Evolutionary conservation across 768 basidiomycete species (phyloP).

Genomic region (Rubroboletus satanas): DNA sequence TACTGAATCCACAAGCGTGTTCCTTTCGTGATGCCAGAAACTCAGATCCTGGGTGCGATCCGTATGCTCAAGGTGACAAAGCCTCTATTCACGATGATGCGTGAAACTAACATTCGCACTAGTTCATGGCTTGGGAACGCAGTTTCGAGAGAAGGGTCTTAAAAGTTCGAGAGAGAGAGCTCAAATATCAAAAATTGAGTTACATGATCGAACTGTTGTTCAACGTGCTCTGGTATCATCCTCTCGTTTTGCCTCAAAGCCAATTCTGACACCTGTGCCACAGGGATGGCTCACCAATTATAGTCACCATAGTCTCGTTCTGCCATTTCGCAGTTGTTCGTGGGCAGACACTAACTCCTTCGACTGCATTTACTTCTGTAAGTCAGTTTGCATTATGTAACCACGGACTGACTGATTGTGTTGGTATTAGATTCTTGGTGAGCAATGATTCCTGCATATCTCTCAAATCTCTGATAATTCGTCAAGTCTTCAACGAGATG

Average conservation of each 20-base stretch:
- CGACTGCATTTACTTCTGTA: slow-evolving; percentile 77
- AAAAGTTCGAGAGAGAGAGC: slow-evolving; percentile 72
- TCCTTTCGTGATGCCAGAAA: background rate
- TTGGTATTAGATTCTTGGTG: slow-evolving; percentile 39
- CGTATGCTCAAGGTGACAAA: slow-evolving; percentile 73
- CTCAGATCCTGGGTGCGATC: slow-evolving; percentile 74
- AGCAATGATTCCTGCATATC: slow-evolving; percentile 1
- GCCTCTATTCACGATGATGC: background rate
- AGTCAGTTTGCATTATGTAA: slow-evolving; percentile 17
- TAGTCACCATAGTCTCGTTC: slow-evolving; percentile 60
- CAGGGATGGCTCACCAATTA: slow-evolving; percentile 48
- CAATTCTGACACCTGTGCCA: background rate
- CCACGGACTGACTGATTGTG: background rate
- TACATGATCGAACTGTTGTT: slow-evolving; percentile 78
- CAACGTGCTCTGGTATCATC: slow-evolving; percentile 49
- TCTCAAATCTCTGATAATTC: background rate
- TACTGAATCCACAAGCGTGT: background rate
- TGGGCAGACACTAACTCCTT: slow-evolving; percentile 67
- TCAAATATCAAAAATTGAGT: slow-evolving; percentile 81
- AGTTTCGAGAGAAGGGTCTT: slow-evolving; percentile 77
- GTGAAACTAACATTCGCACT: slow-evolving; percentile 1
- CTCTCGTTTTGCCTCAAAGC: background rate
- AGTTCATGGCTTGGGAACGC: slow-evolving; percentile 96
- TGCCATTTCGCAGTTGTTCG: slow-evolving; percentile 75
- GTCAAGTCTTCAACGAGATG: slow-evolving; percentile 78